Percentiles rank a stretch among this genome's conserved stretches.
Evolutionary conservation across 768 basidiomycete genomes (phyloP).

Genomic region (Melanogaster broomeanus): DNA sequence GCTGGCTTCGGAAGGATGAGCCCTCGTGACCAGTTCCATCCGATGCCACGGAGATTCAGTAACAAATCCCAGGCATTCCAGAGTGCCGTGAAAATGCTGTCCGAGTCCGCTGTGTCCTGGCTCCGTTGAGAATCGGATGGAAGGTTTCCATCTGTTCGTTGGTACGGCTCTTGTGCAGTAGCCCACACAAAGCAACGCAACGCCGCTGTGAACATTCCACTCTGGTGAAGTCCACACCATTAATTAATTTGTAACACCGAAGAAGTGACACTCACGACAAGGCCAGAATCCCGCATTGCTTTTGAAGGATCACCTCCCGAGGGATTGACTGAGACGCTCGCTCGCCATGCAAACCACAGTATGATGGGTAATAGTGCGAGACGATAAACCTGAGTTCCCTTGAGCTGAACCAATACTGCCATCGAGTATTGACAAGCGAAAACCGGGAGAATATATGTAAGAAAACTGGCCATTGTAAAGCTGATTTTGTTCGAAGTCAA

Average conservation of each 20-base stretch:
- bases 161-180: slow-evolving; percentile 13
- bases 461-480: too few relatives aligned
- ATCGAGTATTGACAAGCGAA: too few relatives aligned
- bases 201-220: slow-evolving; percentile 8
- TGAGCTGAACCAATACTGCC: slow-evolving; percentile 55
- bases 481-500: too few relatives aligned
- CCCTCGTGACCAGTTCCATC: too few relatives aligned
- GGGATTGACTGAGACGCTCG: slow-evolving; percentile 26
- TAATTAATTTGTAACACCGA: neutral
- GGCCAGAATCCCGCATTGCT: slow-evolving; percentile 10
- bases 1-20: too few relatives aligned
- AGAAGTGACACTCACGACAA: slow-evolving; percentile 19
- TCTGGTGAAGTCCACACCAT: too few relatives aligned
- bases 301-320: slow-evolving; percentile 17
- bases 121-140: neutral
- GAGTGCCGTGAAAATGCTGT: too few relatives aligned
- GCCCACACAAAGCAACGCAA: too few relatives aligned
- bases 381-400: slow-evolving; percentile 41
- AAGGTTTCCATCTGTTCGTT: slow-evolving; percentile 8
- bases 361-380: slow-evolving; percentile 50
- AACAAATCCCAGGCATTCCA: slow-evolving; percentile 30
- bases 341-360: too few relatives aligned
- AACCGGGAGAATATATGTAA: too few relatives aligned
- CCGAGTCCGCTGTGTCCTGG: neutral
- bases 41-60: slow-evolving; percentile 21